phyloP scores from a whole-genome alignment of 2,329 filamentous ascomycete genomes.

The Alternaria arbusti region DNA sequence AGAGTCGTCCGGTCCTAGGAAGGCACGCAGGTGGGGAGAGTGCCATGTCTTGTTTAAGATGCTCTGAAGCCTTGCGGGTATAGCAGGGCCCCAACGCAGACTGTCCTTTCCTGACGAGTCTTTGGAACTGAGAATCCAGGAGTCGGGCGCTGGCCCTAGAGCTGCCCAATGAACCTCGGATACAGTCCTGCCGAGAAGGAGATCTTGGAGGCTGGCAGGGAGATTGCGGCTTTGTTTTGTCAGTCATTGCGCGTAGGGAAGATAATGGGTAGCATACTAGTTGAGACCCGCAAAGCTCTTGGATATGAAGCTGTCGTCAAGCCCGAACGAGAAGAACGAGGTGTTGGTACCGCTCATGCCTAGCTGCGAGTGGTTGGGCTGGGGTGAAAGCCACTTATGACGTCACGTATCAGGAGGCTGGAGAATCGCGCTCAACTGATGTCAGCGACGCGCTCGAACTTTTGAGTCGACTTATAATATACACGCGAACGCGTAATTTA shows the following conservation, averaged over 20 bases:
- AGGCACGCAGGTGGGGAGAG: slow-evolving; percentile 37
- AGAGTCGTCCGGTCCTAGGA: slow-evolving; percentile 36
- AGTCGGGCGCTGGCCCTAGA: slow-evolving; percentile 36
- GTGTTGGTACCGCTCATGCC: slow-evolving; percentile 34
- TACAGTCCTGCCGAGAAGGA: slow-evolving; percentile 33
- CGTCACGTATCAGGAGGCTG: slow-evolving; percentile 26
- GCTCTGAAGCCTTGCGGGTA: slow-evolving; percentile 28
- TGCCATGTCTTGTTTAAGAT: slow-evolving; percentile 36
- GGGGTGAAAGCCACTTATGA: slow-evolving; percentile 33
- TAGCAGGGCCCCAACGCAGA: slow-evolving; percentile 37
- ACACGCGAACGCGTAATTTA: background rate
- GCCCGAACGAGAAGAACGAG: slow-evolving; percentile 46
- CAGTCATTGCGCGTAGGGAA: background rate
- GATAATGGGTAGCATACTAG: slow-evolving; percentile 29
- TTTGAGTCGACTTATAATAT: background rate
- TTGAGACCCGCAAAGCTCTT: slow-evolving; percentile 39
- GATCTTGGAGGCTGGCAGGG: slow-evolving; percentile 32
- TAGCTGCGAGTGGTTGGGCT: slow-evolving; percentile 36
- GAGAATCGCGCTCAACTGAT: background rate
- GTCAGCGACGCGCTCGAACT: background rate
- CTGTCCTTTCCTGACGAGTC: slow-evolving; percentile 32
- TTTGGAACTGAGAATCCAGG: slow-evolving; percentile 44
- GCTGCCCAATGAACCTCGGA: slow-evolving; percentile 41
- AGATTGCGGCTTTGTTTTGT: slow-evolving; percentile 34
- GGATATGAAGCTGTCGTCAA: slow-evolving; percentile 41